Conservation (phyloP, 1,284 basidiomycete species). For the Ganoderma boninense region DNA sequence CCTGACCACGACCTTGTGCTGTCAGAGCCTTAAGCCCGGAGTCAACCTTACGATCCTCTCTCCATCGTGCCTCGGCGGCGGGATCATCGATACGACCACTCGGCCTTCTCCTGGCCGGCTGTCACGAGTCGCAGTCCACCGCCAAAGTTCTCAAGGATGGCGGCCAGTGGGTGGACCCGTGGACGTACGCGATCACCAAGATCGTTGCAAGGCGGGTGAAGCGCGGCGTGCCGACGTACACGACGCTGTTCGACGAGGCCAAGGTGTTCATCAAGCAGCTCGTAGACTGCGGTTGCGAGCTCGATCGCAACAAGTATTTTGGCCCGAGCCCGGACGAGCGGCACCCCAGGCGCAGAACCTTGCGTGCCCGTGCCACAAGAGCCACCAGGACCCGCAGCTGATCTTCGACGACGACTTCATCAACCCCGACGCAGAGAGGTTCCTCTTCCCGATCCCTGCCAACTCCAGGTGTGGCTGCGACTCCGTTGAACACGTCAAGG, state of each 20-base stretch:
- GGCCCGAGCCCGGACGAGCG: conserved; percentile 4
- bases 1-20: not conserved
- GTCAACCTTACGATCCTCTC: conserved; percentile 3
- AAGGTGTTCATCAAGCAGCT: not conserved
- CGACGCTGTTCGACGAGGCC: not conserved
- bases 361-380: not conserved
- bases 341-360: not conserved
- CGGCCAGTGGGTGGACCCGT: not conserved
- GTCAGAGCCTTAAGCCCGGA: not conserved
- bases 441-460: not conserved
- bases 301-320: not conserved
- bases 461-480: not conserved
- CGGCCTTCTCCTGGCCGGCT: not conserved
- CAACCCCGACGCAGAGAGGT: not conserved
- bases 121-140: conserved; percentile 2
- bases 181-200: conserved; percentile 3
- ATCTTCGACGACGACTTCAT: not conserved
- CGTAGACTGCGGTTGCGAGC: not conserved
- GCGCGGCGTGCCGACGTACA: conserved; percentile 3
- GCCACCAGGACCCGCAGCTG: conserved; percentile 11
- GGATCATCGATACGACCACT: not conserved
- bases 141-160: not conserved
- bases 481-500: not conserved
- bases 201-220: not conserved
- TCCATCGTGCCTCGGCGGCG: not conserved